These are phyloP conservation scores for Delitschia confertaspora DNA, from an alignment of 495 filamentous ascomycete species.

Conservation along the genomic window DNA sequence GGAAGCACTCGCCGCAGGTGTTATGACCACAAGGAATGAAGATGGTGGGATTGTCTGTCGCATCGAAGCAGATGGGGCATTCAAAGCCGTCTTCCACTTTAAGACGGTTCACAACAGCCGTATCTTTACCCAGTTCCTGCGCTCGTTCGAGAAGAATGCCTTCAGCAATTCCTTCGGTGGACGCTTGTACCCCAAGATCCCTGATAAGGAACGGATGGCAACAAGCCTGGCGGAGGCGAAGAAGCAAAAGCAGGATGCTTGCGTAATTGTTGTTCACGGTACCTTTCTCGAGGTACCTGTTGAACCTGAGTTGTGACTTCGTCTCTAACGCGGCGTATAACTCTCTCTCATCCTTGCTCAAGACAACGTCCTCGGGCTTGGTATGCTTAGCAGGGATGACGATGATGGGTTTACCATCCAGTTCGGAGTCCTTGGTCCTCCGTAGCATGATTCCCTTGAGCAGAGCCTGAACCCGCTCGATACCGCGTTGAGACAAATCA, in stretches of 20 bases:
- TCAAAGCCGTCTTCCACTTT: constrained; percentile 47
- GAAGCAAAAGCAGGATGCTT: constrained; percentile 72
- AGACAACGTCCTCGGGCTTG: constrained; percentile 57
- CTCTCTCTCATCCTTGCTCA: constrained; percentile 59
- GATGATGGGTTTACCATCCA: constrained; percentile 81
- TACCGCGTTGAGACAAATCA: constrained; percentile 23
- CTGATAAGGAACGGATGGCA: constrained; percentile 88
- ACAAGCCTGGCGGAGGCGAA: constrained; percentile 85
- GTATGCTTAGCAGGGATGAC: constrained; percentile 61
- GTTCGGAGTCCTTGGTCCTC: constrained; percentile 70
- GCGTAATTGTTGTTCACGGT: constrained; percentile 73
- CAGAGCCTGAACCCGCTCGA: constrained; percentile 67
- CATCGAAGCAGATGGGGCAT: constrained; percentile 79
- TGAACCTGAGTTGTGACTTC: constrained; percentile 60
- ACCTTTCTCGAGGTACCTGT: constrained; percentile 63
- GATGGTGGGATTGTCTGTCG: constrained; percentile 63
- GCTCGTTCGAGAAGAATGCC: constrained; percentile 59
- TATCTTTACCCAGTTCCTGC: constrained; percentile 45
- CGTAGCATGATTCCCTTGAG: constrained; percentile 81
- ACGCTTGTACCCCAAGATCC: constrained; percentile 56
- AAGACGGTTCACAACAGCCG: constrained; percentile 64
- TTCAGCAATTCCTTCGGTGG: constrained; percentile 39
- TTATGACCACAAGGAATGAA: constrained; percentile 81
- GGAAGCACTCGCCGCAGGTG: constrained; percentile 71
- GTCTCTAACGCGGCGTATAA: constrained; percentile 68